Evolutionary conservation across 148 eudicot genomes (phyloP).

Genomic region (Cornus kousa): DNA sequence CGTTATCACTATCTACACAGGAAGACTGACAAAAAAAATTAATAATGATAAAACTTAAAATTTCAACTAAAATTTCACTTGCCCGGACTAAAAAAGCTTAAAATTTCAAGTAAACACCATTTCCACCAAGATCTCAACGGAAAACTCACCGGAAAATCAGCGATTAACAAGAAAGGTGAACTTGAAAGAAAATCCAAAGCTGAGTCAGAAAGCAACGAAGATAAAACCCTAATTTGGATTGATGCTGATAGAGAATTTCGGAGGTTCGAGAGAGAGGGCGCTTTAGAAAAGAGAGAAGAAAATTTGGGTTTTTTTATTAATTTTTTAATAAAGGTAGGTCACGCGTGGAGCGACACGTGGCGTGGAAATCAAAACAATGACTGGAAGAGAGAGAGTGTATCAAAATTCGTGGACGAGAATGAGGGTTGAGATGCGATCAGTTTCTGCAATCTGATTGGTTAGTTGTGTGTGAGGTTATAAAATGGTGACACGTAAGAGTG

Average conservation of each 20-base stretch:
- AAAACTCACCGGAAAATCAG: conserved; percentile 34
- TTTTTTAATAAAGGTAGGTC: conserved; percentile 7
- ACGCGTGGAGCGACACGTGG: conserved; percentile 54
- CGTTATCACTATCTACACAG: not conserved
- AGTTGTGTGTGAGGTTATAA: not conserved
- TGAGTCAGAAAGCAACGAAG: conserved; percentile 1
- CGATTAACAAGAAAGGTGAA: conserved; percentile 15
- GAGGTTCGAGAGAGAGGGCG: no score
- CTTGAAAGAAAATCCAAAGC: not conserved
- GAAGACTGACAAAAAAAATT: not conserved
- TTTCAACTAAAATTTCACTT: not conserved
- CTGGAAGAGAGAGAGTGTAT: conserved; percentile 30
- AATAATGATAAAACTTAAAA: no score
- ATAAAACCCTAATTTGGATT: conserved; percentile 38
- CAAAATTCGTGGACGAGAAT: conserved; percentile 62
- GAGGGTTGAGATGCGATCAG: conserved; percentile 55
- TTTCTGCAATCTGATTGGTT: conserved; percentile 34
- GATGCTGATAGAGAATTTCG: conserved; percentile 12
- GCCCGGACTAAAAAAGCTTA: not conserved
- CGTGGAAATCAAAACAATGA: conserved; percentile 43
- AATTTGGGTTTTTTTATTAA: not conserved
- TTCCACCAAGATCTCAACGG: not conserved
- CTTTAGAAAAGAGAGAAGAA: no score
- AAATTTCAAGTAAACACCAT: not conserved
- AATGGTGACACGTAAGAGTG: conserved; percentile 21